Evolutionary conservation across 345 rosid genomes (phyloP).

Genomic region (Salix dunnii): DNA sequence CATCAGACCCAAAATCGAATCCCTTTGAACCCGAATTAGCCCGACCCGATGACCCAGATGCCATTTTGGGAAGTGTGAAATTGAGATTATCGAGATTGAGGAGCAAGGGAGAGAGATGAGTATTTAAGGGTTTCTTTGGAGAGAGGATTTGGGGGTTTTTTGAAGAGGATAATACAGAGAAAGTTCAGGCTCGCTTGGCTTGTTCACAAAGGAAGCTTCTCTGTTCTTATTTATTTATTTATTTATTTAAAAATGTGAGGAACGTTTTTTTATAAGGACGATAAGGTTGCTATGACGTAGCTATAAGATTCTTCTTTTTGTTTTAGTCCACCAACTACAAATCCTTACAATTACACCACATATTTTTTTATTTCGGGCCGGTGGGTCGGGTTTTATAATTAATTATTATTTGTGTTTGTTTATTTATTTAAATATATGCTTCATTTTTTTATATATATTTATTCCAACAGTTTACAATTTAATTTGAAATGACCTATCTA

Average conservation of each 20-base stretch:
- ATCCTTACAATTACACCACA: not conserved
- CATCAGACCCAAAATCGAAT: constrained; percentile 91
- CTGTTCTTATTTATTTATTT: not conserved
- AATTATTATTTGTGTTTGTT: too few relatives aligned
- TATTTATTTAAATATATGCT: too few relatives aligned
- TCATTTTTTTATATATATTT: too few relatives aligned
- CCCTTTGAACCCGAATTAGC: constrained; percentile 66
- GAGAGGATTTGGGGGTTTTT: not conserved
- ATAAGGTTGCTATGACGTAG: not conserved
- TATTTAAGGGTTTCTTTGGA: not conserved
- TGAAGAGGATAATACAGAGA: constrained; percentile 1
- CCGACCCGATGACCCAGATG: constrained; percentile 80
- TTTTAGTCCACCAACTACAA: not conserved
- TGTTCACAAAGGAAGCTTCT: too few relatives aligned
- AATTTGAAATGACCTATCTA: too few relatives aligned
- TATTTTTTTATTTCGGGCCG: too few relatives aligned
- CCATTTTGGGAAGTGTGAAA: constrained; percentile 46
- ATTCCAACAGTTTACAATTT: too few relatives aligned
- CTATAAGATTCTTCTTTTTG: not conserved
- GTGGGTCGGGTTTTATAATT: too few relatives aligned
- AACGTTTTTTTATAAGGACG: constrained; percentile 14
- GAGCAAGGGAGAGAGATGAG: not conserved
- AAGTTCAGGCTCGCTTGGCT: constrained; percentile 5
- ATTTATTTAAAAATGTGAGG: not conserved
- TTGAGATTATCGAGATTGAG: not conserved